phyloP scores from a whole-genome alignment of 768 basidiomycete genomes.

The Kwoniella dejecticola region DNA sequence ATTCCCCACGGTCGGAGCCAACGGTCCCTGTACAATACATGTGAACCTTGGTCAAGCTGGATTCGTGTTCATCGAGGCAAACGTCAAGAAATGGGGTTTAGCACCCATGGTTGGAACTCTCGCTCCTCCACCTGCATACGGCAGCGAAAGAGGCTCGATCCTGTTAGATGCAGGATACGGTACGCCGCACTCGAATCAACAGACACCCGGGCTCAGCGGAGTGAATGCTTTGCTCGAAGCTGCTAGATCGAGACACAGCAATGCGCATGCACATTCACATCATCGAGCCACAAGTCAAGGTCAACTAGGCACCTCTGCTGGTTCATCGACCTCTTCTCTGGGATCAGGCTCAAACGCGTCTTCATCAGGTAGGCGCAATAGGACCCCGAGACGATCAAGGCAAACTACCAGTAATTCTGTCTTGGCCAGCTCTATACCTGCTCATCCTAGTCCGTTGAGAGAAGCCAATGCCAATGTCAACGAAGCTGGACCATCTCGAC shows the following conservation, averaged over 20 bases:
- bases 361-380: conserved; percentile 4
- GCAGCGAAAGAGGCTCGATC: conserved; percentile 94
- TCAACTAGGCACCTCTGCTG: conserved; percentile 20
- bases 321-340: conserved; percentile 23
- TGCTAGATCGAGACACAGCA: conserved; percentile 30
- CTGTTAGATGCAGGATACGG: conserved; percentile 82
- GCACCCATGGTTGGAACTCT: conserved; percentile 96
- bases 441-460: conserved; percentile 38
- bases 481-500: conserved; percentile 33
- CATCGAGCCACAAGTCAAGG: conserved; percentile 10
- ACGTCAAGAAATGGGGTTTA: conserved; percentile 99
- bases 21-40: conserved; percentile 93
- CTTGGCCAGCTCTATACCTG: conserved; percentile 27
- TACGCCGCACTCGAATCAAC: conserved; percentile 44
- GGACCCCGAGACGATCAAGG: conserved; percentile 3
- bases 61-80: conserved; percentile 98
- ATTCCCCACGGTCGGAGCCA: conserved; percentile 95
- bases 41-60: conserved; percentile 97
- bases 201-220: conserved; percentile 15
- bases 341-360: neutral
- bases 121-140: conserved; percentile 96
- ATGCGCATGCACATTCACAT: conserved; percentile 7
- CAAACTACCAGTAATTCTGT: conserved; percentile 6
- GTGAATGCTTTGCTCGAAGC: conserved; percentile 42
- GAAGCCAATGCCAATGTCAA: neutral